Base-by-base conservation (phyloP, 306 rosid species). In the Delonix regia region DNA sequence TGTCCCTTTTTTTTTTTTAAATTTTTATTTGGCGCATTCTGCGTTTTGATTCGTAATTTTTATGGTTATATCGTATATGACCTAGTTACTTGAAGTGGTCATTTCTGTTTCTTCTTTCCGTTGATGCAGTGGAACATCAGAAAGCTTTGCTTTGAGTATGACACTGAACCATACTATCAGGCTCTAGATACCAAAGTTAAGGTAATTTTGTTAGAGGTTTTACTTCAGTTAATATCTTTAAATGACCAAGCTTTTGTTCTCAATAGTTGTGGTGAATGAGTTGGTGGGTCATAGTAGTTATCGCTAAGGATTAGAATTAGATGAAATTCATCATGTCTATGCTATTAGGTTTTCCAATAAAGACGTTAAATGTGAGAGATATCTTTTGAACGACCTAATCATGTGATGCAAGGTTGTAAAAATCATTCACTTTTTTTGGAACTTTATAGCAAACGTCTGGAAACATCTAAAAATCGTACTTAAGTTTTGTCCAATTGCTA, bases 111-210 rank as follows among this genome's bases (percentile, higher is more conserved):
- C 28, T 56, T 69, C 11, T 73, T 77, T 61, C 44, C 53, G 49
- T 71, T 73, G 70, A 72, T 81, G 76, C 88, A 94, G 99, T 94
- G 95, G 99, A 86, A 89, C 65, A 82, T 94, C 61, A 82, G 51
- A 34, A 94, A 73, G 80, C 86, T 94, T 11, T 94, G 97, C 85
- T 90, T 95, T 81, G 99, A 95, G 84, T 87, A 85, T 85, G 99
- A 90, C 61, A 88, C 98, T 9, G 99, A 95, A 34, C 99, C 97
- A 5, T 89, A 95, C 82, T 95, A 95, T 74, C 97, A 88, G 76
- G 93, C 90, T 77, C 57, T 95, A 55, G 97, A 92, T 74, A 41
- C 38, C 18, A 87, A 72, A 83, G 89, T 90, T 34, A 90, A 90
- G 97, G 97, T 95, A 78, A 61, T 69, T 28, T 57, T 61, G 6